Evolutionary conservation across 1,284 basidiomycete species (phyloP), one percentile per base, ranked within the genome.

Genomic region (Melampsora larici-populina): DNA sequence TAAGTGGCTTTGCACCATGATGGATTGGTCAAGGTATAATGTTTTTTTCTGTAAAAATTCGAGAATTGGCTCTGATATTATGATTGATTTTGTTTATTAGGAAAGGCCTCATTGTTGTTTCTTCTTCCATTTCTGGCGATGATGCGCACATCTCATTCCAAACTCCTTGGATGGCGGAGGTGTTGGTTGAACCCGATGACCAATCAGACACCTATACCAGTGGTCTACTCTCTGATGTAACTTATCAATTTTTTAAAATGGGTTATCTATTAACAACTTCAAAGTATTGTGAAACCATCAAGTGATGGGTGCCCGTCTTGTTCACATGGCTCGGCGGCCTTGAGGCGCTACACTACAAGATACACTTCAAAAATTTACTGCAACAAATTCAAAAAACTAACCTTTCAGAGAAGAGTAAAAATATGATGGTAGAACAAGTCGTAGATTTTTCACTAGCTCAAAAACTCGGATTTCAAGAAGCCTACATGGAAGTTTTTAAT

Each of bases 401-500:
- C n/a, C n/a, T n/a, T n/a, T n/a, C n/a, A n/a, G n/a, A n/a, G n/a
- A n/a, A n/a, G n/a, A n/a, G n/a, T n/a, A n/a, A n/a, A n/a, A n/a
- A n/a, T n/a, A n/a, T n/a, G n/a, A n/a, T n/a, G n/a, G n/a, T n/a
- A n/a, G n/a, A n/a, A n/a, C n/a, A n/a, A n/a, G n/a, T n/a, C n/a
- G n/a, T n/a, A n/a, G n/a, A n/a, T n/a, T n/a, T n/a, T n/a, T n/a
- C n/a, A n/a, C n/a, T n/a, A n/a, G n/a, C n/a, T 70, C 67, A 69
- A 46, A 43, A 8, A 26, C 18, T 49, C 2, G 48, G 67, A 11
- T 49, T 69, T 31, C 17, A 55, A 1, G 9, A 0, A 7, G 68
- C 68, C 3, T 70, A 70, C 68, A 24, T 26, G 51, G 69, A 70
- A 31, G 69, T 70, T 2, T 70, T 70, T n/a, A 51, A 51, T 7